A percentile compares a stretch with the other conserved stretches of the same genome.
Conservation (phyloP, 768 basidiomycete genomes). For the Leccinum variicolor region DNA sequence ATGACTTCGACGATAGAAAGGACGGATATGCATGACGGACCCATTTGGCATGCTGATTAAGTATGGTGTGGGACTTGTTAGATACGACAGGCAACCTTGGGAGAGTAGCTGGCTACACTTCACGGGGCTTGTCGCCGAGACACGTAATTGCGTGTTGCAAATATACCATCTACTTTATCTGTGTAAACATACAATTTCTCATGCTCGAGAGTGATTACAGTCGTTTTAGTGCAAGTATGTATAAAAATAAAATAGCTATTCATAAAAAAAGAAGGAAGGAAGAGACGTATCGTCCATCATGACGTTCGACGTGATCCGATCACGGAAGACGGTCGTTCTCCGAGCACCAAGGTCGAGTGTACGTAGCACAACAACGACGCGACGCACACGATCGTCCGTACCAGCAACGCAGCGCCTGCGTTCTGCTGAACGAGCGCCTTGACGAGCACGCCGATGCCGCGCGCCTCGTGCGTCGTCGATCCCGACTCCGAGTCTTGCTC, state of each 20-base stretch:
- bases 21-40: slow-evolving; percentile 15
- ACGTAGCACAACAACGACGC: slow-evolving; percentile 2
- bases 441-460: slow-evolving; percentile 13
- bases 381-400: slow-evolving; percentile 3
- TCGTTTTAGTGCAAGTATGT: background rate
- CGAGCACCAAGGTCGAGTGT: slow-evolving; percentile 4
- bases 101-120: slow-evolving; percentile 32
- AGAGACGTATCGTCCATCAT: background rate
- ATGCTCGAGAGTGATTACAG: background rate
- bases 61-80: slow-evolving; percentile 1
- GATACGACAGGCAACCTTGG: slow-evolving; percentile 16
- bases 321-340: background rate
- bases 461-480: slow-evolving; percentile 9
- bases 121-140: background rate
- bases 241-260: background rate
- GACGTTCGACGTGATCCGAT: background rate
- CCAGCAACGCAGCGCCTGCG: slow-evolving; percentile 5
- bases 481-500: background rate
- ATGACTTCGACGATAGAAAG: slow-evolving; percentile 17
- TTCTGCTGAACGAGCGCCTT: slow-evolving; percentile 19
- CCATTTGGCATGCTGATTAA: background rate
- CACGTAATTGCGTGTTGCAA: slow-evolving; percentile 6
- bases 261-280: background rate
- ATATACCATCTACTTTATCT: slow-evolving; percentile 3
- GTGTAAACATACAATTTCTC: background rate